phyloP scores from a whole-genome alignment of 2,329 filamentous ascomycete genomes.

The Teratosphaeria zuluensis region DNA sequence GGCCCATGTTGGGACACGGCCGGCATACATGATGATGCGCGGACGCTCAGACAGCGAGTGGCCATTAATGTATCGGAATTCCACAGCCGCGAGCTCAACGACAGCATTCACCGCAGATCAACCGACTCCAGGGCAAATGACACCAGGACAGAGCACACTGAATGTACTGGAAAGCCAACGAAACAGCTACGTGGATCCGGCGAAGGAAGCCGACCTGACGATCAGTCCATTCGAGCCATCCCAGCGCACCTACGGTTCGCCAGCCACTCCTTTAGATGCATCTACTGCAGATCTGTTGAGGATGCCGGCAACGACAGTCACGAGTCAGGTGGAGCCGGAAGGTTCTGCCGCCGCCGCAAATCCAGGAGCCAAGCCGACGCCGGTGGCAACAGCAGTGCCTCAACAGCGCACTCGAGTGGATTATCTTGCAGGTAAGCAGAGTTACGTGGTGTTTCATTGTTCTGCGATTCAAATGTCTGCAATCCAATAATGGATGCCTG shows the following conservation, averaged over 20 bases:
- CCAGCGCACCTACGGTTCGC: not conserved
- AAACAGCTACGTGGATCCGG: not conserved
- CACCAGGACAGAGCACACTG: not conserved
- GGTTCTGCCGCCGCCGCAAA: constrained; percentile 8
- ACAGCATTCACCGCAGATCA: constrained; percentile 1
- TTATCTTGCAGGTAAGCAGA: constrained; percentile 31
- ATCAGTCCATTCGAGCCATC: not conserved
- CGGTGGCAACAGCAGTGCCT: constrained; percentile 4
- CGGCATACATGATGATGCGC: constrained; percentile 1
- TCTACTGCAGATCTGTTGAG: constrained; percentile 5
- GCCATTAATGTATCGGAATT: constrained; percentile 6
- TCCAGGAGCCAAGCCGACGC: constrained; percentile 6
- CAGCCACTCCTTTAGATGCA: constrained; percentile 1
- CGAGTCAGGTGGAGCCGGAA: constrained; percentile 2
- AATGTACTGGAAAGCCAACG: not conserved
- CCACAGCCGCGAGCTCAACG: constrained; percentile 5
- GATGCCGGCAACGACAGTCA: not conserved
- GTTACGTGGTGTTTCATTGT: no score
- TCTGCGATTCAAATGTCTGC: no score
- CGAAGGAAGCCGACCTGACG: not conserved
- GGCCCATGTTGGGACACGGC: not conserved
- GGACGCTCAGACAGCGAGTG: constrained; percentile 2
- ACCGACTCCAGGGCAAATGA: not conserved
- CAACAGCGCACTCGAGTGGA: constrained; percentile 29
- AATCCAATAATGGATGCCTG: no score